Conservation (phyloP, 495 filamentous ascomycete species). For the Neurospora sp. region DNA sequence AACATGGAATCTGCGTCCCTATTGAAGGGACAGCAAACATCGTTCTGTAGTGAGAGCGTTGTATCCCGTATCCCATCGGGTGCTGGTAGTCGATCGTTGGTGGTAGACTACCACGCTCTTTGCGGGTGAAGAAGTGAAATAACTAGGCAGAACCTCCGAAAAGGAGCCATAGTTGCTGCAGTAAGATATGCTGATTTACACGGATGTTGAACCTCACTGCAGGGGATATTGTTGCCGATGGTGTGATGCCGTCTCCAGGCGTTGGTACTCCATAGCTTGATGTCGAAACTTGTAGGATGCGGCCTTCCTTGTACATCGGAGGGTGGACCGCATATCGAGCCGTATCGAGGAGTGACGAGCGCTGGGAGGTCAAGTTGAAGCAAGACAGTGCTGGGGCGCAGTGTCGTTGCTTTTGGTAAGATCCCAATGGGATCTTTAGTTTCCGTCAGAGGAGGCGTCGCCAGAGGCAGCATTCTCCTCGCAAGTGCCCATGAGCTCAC, state of each 20-base stretch:
- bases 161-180: neutral
- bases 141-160: neutral
- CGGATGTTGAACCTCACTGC: neutral
- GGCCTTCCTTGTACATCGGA: neutral
- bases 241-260: neutral
- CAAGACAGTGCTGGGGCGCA: neutral
- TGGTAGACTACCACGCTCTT: neutral
- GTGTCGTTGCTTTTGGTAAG: neutral
- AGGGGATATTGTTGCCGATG: neutral
- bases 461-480: neutral
- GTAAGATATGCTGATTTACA: neutral
- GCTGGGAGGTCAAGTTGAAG: neutral
- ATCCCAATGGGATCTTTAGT: neutral
- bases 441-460: neutral
- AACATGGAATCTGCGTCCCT: neutral
- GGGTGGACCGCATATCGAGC: neutral
- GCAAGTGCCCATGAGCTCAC: constrained; percentile 52
- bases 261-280: neutral
- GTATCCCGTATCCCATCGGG: neutral
- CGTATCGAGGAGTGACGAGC: neutral
- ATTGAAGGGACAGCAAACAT: neutral
- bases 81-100: neutral
- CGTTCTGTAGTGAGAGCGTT: neutral
- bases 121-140: neutral
- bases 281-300: neutral